Evolutionary conservation across 805 yeast species (phyloP).

Genomic region (Candida ficus): DNA sequence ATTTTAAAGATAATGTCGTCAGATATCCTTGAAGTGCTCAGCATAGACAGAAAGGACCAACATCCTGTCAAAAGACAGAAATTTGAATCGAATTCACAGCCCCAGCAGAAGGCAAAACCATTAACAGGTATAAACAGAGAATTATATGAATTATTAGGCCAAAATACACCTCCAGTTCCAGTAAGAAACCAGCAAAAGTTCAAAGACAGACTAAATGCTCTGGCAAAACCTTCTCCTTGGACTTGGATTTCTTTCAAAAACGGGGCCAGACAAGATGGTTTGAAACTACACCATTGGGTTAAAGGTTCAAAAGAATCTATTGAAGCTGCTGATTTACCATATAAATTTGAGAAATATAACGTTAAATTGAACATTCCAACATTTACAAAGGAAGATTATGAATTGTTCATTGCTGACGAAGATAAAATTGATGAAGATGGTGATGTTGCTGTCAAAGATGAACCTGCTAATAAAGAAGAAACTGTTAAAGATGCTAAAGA

Average conservation of each 20-base stretch:
- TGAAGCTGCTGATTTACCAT: slow-evolving; percentile 35
- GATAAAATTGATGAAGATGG: slow-evolving; percentile 7
- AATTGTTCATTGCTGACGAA: slow-evolving; percentile 38
- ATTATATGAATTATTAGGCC: slow-evolving; percentile 81
- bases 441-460: slow-evolving; percentile 2
- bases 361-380: slow-evolving; percentile 64
- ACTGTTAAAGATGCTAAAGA: not conserved
- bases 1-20: slow-evolving; percentile 34
- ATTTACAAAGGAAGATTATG: slow-evolving; percentile 58
- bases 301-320: slow-evolving; percentile 49
- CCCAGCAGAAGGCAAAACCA: slow-evolving; percentile 21
- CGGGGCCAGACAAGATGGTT: slow-evolving; percentile 43
- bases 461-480: not conserved
- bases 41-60: slow-evolving; percentile 40
- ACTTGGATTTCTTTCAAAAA: slow-evolving; percentile 56
- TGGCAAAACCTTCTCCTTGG: slow-evolving; percentile 80
- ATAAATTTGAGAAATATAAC: slow-evolving; percentile 72
- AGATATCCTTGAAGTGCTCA: slow-evolving; percentile 74
- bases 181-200: slow-evolving; percentile 47
- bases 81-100: not conserved
- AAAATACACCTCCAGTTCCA: slow-evolving; percentile 83
- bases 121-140: slow-evolving; percentile 81
- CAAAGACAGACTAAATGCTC: slow-evolving; percentile 58
- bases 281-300: slow-evolving; percentile 78
- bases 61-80: slow-evolving; percentile 31